Base-by-base conservation (phyloP, 768 basidiomycete species). In the Leccinum longicurvipes region DNA sequence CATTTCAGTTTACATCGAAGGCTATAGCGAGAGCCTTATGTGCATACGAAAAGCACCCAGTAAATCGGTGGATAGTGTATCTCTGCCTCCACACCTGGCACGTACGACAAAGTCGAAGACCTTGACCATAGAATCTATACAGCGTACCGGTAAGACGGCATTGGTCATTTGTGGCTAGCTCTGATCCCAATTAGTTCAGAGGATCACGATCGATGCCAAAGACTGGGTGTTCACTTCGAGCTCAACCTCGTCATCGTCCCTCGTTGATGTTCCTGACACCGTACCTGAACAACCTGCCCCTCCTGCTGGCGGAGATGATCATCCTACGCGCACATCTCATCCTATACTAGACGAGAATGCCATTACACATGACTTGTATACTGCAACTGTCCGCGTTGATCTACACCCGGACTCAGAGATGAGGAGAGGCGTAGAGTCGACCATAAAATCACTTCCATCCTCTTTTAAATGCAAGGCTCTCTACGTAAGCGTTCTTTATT, bases 291-390 rank as follows among this genome's bases (percentile, higher is more conserved):
- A 44, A 11, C 14, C 10, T 4, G n/a, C 7, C 10, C 29, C 10
- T 23, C 34, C 32, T 31, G n/a, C 14, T 10, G 17, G 10, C 19
- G 39, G 19, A 19, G 19, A 47, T 9, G 23, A 42, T 21, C 6
- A 6, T 12, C 10, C 17, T 14, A 11, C 6, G 1, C 14, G 11
- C 15, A 12, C 25, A 28, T 36, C 14, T 4, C 31, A 51, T 27
- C 1, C 39, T 21, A 45, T 50, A 19, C 12, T 27, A 14, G 19
- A 39, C 17, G 50, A 28, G 5, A 54, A 59, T 10, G 19, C 24
- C 8, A 25, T 60, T 19, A 45, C 10, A 10, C 54, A 60, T 61
- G 59, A 60, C 29, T 32, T 61, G n/a, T 61, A 61, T 19, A 61
- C 41, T 0, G 60, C 60, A 46, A 32, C 8, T 15, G 44, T 15